Evolutionary conservation across 2,329 filamentous ascomycete species (phyloP).

Genomic region (Fusarium graminum): DNA sequence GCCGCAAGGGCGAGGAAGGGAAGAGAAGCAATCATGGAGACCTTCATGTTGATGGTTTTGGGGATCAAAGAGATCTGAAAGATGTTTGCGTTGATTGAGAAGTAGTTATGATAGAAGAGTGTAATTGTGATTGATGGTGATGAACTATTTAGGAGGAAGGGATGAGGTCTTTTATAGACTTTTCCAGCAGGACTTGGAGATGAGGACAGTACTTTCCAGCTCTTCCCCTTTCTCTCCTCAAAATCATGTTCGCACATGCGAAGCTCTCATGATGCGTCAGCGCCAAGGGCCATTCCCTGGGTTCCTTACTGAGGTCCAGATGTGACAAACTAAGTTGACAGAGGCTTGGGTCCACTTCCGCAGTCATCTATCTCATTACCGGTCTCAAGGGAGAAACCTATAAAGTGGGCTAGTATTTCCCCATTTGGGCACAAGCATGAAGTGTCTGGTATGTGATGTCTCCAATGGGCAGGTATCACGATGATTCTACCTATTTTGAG

Average conservation of each 20-base stretch:
- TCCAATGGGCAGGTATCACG: neutral
- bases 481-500: neutral
- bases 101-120: neutral
- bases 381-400: neutral
- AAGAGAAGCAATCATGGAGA: conserved; percentile 12
- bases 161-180: conserved; percentile 20
- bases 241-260: rapidly evolving
- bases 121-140: conserved; percentile 18
- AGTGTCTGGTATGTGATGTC: conserved; percentile 30
- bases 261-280: too few relatives aligned
- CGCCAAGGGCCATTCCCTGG: too few relatives aligned
- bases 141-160: rapidly evolving
- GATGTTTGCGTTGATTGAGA: neutral
- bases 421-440: neutral
- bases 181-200: rapidly evolving
- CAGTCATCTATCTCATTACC: rapidly evolving
- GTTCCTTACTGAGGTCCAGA: rapidly evolving
- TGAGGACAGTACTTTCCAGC: rapidly evolving
- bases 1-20: conserved; percentile 25
- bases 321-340: rapidly evolving
- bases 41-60: conserved; percentile 21
- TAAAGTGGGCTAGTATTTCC: neutral
- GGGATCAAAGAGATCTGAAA: conserved; percentile 1
- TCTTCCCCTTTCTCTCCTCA: rapidly evolving
- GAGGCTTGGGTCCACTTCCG: neutral